Evolutionary conservation across 2,329 filamentous ascomycete species (phyloP), one percentile per base, ranked within the genome.

Genomic region (Diaporthe ampelina): DNA sequence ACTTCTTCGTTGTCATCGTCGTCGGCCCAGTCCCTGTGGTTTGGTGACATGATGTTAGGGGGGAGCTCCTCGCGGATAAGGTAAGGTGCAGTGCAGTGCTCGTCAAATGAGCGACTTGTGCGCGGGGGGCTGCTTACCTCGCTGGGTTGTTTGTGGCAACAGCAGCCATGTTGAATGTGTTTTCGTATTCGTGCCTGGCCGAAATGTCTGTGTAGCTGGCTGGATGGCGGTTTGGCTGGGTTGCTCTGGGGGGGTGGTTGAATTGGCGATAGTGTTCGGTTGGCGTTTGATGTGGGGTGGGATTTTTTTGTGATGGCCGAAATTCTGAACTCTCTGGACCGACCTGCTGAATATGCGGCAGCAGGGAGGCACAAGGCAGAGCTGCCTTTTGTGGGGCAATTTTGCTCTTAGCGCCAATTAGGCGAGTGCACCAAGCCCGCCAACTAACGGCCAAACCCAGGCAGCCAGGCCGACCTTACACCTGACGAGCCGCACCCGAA

Each of bases 1-100:
- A 94, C 91, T 85, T 97, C 94, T 86, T 95, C 93, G 82, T 96
- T 94, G 83, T 97, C 95, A 83, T 97, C 94, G 84, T 97, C 94
- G 87, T 98, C 97, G 84, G 97, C 96, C 96, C 96, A 98, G 90
- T 98, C 95, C 45, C 75, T 73, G 67, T 21, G 4, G 58, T 19
- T 45, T 40, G 40, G 26, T 45, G 54, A 15, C 29, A n/a, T 61
- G 26, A 50, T 52, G 70, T 72, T 72, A 72, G 70, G 37, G 29
- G 29, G 10, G 32, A 26, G 43, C 52, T 70, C 21, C 26, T n/a
- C 32, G 32, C 19, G 37, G 11, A 40, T 13, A 40, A 37, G 35
- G 10, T 37, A 13, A 2, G 40, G 40, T 43, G 45, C 48, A n/a
- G n/a, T 50, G 48, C 45, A 21, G 45, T 50, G 45, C 61, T 37